A percentile compares a stretch with the other conserved stretches of the same genome.
Evolutionary conservation across 2,329 filamentous ascomycete species (phyloP).

Genomic region (Diaporthe sp.): DNA sequence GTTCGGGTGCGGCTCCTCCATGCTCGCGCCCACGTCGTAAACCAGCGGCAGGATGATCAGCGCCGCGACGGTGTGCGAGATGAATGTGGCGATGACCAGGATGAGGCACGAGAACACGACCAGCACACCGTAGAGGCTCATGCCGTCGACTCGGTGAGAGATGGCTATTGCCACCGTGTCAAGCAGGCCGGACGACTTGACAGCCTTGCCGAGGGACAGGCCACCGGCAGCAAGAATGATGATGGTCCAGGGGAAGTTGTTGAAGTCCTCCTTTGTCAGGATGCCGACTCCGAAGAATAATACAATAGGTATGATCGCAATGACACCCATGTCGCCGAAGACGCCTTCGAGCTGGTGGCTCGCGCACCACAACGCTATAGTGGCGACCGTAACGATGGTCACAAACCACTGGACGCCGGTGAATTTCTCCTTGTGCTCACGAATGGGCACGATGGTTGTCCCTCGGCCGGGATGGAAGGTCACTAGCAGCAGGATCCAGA

Average conservation of each 20-base stretch:
- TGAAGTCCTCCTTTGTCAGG: conserved; percentile 98
- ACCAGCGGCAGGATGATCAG: conserved; percentile 95
- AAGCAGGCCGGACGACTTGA: conserved; percentile 90
- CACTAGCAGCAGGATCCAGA: conserved; percentile 87
- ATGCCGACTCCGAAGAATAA: conserved; percentile 97
- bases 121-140: conserved; percentile 87
- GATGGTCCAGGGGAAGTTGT: conserved; percentile 99
- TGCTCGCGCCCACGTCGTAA: conserved; percentile 82
- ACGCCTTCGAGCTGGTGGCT: conserved; percentile 87
- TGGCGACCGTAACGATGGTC: conserved; percentile 81
- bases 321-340: conserved; percentile 98
- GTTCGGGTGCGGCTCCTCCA: conserved; percentile 93
- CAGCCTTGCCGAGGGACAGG: conserved; percentile 90
- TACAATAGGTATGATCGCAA: conserved; percentile 94
- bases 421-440: conserved; percentile 88
- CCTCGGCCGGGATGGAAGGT: conserved; percentile 88
- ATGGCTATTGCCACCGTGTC: conserved; percentile 87
- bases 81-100: conserved; percentile 94
- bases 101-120: conserved; percentile 88
- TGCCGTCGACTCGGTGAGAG: conserved; percentile 76
- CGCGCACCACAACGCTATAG: conserved; percentile 92
- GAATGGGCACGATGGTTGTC: conserved; percentile 91
- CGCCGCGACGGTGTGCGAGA: conserved; percentile 96
- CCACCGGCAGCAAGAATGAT: conserved; percentile 97
- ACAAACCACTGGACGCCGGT: conserved; percentile 95